These are phyloP conservation scores for Apiotrichum siamense DNA, from an alignment of 1,284 basidiomycete species.

Conservation along the genomic window DNA sequence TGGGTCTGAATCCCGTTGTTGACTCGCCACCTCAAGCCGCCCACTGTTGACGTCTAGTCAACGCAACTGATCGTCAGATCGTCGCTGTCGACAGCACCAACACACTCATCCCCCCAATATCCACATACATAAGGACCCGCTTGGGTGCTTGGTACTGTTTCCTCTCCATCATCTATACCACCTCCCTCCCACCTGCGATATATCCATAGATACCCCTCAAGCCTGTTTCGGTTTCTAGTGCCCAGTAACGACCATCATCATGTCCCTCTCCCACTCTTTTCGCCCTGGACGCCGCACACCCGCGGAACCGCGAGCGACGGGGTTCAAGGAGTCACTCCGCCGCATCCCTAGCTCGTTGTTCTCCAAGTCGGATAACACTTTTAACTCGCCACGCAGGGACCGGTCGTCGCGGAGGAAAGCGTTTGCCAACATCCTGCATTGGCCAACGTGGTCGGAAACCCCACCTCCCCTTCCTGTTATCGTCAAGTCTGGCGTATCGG, in stretches of 20 bases:
- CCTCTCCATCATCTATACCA: too few species aligned
- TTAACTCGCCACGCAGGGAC: conserved; percentile 6
- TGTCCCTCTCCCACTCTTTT: not conserved
- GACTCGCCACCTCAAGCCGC: too few species aligned
- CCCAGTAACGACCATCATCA: not conserved
- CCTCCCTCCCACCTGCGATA: not conserved
- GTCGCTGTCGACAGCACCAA: too few species aligned
- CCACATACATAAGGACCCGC: too few species aligned
- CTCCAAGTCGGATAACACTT: not conserved
- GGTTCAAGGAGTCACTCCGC: not conserved
- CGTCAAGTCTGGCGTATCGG: not conserved
- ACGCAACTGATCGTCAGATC: too few species aligned
- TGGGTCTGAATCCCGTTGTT: too few species aligned
- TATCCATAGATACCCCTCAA: not conserved
- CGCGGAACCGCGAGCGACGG: not conserved
- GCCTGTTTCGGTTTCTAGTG: too few species aligned
- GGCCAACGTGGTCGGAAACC: conserved; percentile 16
- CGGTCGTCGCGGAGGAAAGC: conserved; percentile 24
- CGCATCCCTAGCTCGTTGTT: conserved; percentile 3
- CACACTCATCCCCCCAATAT: too few species aligned
- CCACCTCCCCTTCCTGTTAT: conserved; percentile 3
- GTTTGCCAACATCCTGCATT: conserved; percentile 29
- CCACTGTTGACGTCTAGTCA: too few species aligned
- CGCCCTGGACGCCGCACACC: not conserved
- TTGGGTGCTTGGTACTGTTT: too few species aligned